Conservation (phyloP, 2,329 filamentous ascomycete species). For the Trematosphaeria pertusa region DNA sequence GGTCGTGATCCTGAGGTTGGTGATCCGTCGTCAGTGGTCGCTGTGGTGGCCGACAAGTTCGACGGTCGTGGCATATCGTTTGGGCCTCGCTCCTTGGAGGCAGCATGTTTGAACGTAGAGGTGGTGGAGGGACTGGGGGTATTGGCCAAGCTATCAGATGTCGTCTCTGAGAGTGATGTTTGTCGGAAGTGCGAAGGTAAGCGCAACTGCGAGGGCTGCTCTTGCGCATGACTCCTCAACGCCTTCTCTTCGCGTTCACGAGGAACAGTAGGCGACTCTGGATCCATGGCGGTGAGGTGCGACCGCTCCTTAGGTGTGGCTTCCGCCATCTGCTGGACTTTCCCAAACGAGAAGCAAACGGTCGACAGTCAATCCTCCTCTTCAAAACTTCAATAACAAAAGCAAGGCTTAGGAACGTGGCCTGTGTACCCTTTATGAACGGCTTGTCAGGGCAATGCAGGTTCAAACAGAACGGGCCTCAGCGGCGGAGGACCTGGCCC, state of each 20-base stretch:
- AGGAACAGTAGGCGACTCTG: background rate
- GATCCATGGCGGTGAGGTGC: background rate
- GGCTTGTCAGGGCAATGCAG: constrained; percentile 2
- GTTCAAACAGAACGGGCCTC: background rate
- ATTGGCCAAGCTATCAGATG: constrained; percentile 1
- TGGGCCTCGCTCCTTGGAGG: constrained; percentile 1
- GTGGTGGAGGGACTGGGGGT: constrained; percentile 1
- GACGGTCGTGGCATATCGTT: background rate
- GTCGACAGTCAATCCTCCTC: constrained; percentile 2
- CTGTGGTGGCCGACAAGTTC: constrained; percentile 5
- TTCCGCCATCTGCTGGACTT: constrained; percentile 8
- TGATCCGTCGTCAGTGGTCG: constrained; percentile 1
- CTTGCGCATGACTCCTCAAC: too few species aligned
- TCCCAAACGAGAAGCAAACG: constrained; percentile 11
- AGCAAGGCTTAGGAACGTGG: constrained; percentile 10
- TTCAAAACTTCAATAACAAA: constrained; percentile 10
- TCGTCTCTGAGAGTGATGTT: constrained; percentile 6
- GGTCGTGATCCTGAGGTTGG: constrained; percentile 1
- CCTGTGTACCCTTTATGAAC: constrained; percentile 16
- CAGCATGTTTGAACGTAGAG: constrained; percentile 1
- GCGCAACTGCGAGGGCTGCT: too few species aligned
- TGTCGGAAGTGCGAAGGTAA: constrained; percentile 1
- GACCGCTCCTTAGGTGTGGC: constrained; percentile 3
- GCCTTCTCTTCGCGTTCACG: too few species aligned
- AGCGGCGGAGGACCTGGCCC: background rate